Evolutionary conservation across 1,139 yeast genomes (phyloP).

Genomic region (Candida frijolesensis): DNA sequence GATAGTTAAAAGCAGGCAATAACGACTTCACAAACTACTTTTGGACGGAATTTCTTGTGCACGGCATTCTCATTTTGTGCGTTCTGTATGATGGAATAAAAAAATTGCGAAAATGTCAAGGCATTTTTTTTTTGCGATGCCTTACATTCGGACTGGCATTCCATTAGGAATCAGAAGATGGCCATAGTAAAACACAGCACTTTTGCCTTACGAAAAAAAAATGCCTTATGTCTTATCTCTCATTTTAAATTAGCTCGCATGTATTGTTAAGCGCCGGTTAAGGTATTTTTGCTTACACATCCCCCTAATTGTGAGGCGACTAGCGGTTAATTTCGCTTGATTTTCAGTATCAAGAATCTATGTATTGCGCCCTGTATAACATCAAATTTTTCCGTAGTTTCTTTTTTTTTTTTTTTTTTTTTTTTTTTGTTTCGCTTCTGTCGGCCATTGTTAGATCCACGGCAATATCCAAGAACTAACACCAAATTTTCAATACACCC

Average conservation of each 20-base stretch:
- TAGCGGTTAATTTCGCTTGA: background rate
- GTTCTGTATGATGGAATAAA: background rate
- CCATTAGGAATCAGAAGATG: slow-evolving; percentile 1
- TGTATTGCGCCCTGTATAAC: background rate
- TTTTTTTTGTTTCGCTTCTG: too few species aligned
- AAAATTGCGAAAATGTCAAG: slow-evolving; percentile 1
- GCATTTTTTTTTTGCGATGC: slow-evolving; percentile 1
- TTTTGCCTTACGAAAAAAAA: background rate
- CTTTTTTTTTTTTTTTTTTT: background rate
- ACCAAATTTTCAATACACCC: too few species aligned
- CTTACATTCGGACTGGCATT: slow-evolving; percentile 3
- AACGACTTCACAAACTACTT: background rate
- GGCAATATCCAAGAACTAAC: too few species aligned
- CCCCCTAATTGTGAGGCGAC: background rate
- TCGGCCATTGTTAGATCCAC: too few species aligned
- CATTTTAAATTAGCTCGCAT: background rate
- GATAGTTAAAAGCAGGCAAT: slow-evolving; percentile 2
- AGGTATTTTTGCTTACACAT: background rate
- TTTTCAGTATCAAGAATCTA: too few species aligned
- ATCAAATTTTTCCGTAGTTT: background rate
- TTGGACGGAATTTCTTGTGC: background rate
- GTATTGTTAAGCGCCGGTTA: background rate
- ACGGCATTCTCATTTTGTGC: background rate
- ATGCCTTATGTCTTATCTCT: background rate
- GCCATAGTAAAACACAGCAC: background rate